Evolutionary conservation across 176 grass and related monocot species (phyloP).

Genomic region (Leersia perrieri): DNA sequence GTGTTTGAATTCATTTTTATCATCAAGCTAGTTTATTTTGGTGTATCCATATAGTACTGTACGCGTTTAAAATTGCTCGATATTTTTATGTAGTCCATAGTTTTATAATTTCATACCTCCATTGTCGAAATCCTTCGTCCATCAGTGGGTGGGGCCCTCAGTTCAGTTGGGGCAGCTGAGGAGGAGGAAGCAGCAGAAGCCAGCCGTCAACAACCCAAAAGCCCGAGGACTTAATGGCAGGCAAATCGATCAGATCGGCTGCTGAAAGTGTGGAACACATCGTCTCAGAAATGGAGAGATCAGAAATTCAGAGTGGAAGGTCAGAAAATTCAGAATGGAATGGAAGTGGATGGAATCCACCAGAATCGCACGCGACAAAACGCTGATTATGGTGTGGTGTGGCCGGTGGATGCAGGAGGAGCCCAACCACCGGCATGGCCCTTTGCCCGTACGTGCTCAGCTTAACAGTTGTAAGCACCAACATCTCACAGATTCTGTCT

Average conservation of each 20-base stretch:
- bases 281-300: too few species aligned
- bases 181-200: neutral
- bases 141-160: neutral
- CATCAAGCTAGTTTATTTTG: too few species aligned
- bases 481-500: neutral
- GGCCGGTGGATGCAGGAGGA: neutral
- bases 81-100: too few species aligned
- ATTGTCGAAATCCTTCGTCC: too few species aligned
- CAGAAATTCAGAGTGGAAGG: neutral
- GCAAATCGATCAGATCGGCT: neutral
- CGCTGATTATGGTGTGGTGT: neutral
- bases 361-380: slow-evolving; percentile 5
- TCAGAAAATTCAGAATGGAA: too few species aligned
- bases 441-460: neutral
- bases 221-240: neutral
- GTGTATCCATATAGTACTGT: too few species aligned
- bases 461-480: neutral
- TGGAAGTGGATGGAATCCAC: neutral
- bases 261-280: too few species aligned
- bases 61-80: too few species aligned
- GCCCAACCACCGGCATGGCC: slow-evolving; percentile 14
- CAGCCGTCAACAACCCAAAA: neutral
- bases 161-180: neutral
- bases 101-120: too few species aligned
- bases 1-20: too few species aligned